Base-by-base conservation (phyloP, 306 rosid genomes). In the Prunus mira region DNA sequence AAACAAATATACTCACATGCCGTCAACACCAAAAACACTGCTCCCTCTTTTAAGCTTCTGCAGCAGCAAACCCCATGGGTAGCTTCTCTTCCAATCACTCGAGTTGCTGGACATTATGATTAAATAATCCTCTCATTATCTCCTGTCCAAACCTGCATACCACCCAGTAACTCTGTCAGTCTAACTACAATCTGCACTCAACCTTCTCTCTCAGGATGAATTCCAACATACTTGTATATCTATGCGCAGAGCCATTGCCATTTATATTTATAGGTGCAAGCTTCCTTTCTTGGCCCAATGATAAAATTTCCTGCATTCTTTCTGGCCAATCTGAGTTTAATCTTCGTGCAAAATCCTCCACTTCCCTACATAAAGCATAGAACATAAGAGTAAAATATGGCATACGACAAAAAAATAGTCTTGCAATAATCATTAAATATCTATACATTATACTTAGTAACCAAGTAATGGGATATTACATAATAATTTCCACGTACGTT, bases 321-420 rank as follows among this genome's bases (percentile, higher is more conserved):
- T 89, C 98, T 30, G 90, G 91, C 98, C 97, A 93, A 82, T 87
- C 92, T 72, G 97, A 93, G 83, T 89, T 93, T 79, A 91, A 82
- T 76, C 93, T 89, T 73, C 97, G 85, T 4, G 93, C 96, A 71
- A 93, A 93, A 88, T 91, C 97, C 83, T 93, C 98, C 70, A 93
- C 97, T 80, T 93, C 98, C 85, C 96, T 89, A 72, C 65, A 83
- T 24, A 62, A 49, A 78, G 30, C 70, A 73, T 67, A 54, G 12
- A 58, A 47, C 1, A 67, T 50, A 63, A 63, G 41, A 38, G 46
- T 38, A 71, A 3, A 9, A 67, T 38, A 24, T 75, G 30, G 65
- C 49, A 67, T 25, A 62, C 27, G 3, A 58, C 55, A 12, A 46
- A 67, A 20, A 72, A 8, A 5, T n/a, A 15, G 24, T 32, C 9